Evolutionary conservation across 192 early-diverging fungal genomes (phyloP).

Genomic region (Glomus cerebriforme): DNA sequence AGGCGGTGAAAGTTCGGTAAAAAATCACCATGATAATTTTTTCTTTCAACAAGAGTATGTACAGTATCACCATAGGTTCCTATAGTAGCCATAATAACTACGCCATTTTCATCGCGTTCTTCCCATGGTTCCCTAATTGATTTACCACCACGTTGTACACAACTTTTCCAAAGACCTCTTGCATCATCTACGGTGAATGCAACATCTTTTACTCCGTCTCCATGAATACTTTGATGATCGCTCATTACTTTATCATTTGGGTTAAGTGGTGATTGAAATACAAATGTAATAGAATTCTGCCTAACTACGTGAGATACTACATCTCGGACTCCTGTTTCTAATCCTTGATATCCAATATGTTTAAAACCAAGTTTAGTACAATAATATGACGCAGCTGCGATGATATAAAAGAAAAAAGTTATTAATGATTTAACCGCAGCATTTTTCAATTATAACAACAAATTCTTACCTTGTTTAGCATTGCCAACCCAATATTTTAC

Average conservation of each 20-base stretch:
- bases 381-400: slow-evolving; percentile 88
- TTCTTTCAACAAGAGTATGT: slow-evolving; percentile 91
- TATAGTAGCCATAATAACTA: slow-evolving; percentile 90
- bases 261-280: slow-evolving; percentile 90
- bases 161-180: slow-evolving; percentile 74
- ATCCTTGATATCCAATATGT: slow-evolving; percentile 89
- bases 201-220: slow-evolving; percentile 95
- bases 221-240: slow-evolving; percentile 73
- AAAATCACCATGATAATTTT: slow-evolving; percentile 81
- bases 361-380: slow-evolving; percentile 91
- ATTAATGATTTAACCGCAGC: neutral
- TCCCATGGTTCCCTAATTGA: slow-evolving; percentile 78
- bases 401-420: neutral
- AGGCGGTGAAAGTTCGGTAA: slow-evolving; percentile 74
- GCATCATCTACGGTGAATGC: slow-evolving; percentile 90
- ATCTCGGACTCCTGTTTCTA: slow-evolving; percentile 92
- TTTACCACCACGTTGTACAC: slow-evolving; percentile 84
- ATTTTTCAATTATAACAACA: neutral
- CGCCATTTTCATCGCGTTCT: slow-evolving; percentile 83
- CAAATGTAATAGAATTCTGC: slow-evolving; percentile 79
- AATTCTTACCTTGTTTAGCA: slow-evolving; percentile 44
- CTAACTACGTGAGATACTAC: slow-evolving; percentile 85
- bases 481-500: slow-evolving; percentile 52
- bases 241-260: slow-evolving; percentile 76
- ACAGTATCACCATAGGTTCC: slow-evolving; percentile 94